Conservation (phyloP, 1,139 yeast genomes). For the Hyphopichia pseudoburtonii region DNA sequence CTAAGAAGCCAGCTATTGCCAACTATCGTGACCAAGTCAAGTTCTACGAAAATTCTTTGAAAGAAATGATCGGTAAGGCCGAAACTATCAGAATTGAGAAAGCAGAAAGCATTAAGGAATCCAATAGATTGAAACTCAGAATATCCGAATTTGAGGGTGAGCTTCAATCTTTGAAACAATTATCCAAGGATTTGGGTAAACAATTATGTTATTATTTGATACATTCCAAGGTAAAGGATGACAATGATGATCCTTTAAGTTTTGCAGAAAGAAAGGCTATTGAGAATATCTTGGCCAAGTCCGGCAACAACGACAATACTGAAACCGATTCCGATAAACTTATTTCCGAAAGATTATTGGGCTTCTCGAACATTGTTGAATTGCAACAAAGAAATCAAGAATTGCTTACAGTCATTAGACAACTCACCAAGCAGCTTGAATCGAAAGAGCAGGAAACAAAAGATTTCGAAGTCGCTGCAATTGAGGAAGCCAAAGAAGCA, state of each 20-base stretch:
- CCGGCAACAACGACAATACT: constrained; percentile 30
- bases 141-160: constrained; percentile 38
- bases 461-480: constrained; percentile 55
- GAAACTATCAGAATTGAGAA: constrained; percentile 41
- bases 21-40: constrained; percentile 59
- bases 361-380: constrained; percentile 66
- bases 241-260: constrained; percentile 55
- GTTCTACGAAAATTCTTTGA: constrained; percentile 41
- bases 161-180: constrained; percentile 47
- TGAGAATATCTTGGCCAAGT: constrained; percentile 41
- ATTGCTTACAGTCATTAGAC: constrained; percentile 63
- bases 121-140: constrained; percentile 28
- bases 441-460: constrained; percentile 40
- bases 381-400: constrained; percentile 75
- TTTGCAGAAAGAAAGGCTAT: constrained; percentile 56
- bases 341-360: constrained; percentile 71
- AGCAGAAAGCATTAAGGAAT: constrained; percentile 40
- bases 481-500: constrained; percentile 76
- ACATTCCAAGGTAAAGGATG: constrained; percentile 59
- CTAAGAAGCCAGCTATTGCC: constrained; percentile 74
- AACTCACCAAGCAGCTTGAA: constrained; percentile 70
- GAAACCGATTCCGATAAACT: constrained; percentile 69
- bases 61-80: constrained; percentile 40
- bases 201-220: constrained; percentile 75
- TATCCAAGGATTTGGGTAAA: constrained; percentile 70